A percentile compares a stretch with the other conserved stretches of the same genome.
Evolutionary conservation across 768 basidiomycete species (phyloP).

Genomic region (Boletales sp.): DNA sequence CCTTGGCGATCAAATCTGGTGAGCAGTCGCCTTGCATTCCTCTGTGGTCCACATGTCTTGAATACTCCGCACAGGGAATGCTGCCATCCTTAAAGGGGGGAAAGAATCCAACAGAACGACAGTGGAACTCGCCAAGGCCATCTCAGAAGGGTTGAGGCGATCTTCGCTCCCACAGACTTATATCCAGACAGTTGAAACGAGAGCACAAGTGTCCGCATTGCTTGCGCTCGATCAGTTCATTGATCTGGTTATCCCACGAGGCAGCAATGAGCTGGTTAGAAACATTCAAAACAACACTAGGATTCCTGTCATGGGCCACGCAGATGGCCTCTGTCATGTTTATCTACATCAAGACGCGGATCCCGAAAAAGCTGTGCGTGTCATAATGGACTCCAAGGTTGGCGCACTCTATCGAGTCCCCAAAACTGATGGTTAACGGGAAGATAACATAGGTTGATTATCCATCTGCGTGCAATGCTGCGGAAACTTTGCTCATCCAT

Average conservation of each 20-base stretch:
- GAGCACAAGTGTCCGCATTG: constrained; percentile 85
- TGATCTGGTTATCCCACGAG: constrained; percentile 94
- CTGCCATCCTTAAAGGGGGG: constrained; percentile 95
- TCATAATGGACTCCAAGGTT: constrained; percentile 91
- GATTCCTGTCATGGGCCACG: constrained; percentile 99
- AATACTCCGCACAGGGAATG: constrained; percentile 62
- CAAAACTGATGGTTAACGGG: neutral
- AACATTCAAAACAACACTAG: constrained; percentile 86
- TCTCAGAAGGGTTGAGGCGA: constrained; percentile 68
- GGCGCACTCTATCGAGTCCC: constrained; percentile 4
- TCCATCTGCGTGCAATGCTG: constrained; percentile 93
- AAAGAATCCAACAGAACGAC: constrained; percentile 90
- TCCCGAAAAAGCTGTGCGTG: constrained; percentile 70
- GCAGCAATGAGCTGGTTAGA: constrained; percentile 85
- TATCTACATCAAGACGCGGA: constrained; percentile 86
- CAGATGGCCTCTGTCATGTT: constrained; percentile 90
- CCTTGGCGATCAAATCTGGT: constrained; percentile 97
- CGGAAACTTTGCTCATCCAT: constrained; percentile 88
- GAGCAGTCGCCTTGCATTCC: constrained; percentile 19
- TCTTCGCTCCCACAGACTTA: constrained; percentile 75
- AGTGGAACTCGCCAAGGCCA: constrained; percentile 70
- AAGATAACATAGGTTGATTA: constrained; percentile 67
- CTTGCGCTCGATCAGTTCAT: constrained; percentile 88
- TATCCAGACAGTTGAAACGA: constrained; percentile 88
- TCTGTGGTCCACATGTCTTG: neutral